Evolutionary conservation across 768 basidiomycete genomes (phyloP).

Genomic region (Auriscalpium vulgare): DNA sequence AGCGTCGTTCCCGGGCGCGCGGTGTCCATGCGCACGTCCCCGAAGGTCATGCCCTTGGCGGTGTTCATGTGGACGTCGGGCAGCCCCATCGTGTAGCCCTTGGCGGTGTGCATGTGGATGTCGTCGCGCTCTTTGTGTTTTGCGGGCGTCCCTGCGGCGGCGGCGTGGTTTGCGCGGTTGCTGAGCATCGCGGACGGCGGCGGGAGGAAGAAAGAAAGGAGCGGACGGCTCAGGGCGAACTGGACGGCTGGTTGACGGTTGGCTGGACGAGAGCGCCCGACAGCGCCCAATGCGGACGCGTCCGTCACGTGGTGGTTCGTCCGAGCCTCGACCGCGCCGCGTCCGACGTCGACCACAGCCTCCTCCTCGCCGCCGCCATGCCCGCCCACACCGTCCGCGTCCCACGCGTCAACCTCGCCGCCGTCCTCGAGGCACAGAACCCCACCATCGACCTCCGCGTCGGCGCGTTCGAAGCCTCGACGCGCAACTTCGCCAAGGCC

Average conservation of each 20-base stretch:
- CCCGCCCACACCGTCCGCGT: neutral
- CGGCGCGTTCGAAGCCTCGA: slow-evolving; percentile 54
- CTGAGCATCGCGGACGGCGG: neutral
- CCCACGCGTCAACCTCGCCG: slow-evolving; percentile 46
- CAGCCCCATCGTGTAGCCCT: slow-evolving; percentile 39
- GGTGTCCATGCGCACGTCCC: slow-evolving; percentile 66
- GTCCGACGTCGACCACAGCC: neutral
- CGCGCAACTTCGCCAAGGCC: slow-evolving; percentile 64
- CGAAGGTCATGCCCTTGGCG: slow-evolving; percentile 42
- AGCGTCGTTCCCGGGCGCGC: slow-evolving; percentile 47
- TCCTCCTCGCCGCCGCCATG: neutral
- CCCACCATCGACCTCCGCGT: slow-evolving; percentile 61
- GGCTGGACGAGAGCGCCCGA: neutral
- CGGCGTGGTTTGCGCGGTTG: neutral
- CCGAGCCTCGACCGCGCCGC: neutral
- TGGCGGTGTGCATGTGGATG: slow-evolving; percentile 76
- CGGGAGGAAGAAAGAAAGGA: neutral
- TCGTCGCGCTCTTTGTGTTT: slow-evolving; percentile 29
- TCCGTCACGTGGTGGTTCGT: neutral
- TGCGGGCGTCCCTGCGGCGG: neutral
- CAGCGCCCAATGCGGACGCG: neutral
- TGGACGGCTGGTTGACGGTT: neutral
- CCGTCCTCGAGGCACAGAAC: slow-evolving; percentile 41
- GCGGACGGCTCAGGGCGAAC: neutral
- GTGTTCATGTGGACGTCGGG: slow-evolving; percentile 59